A percentile compares a stretch with the other conserved stretches of the same genome.
Evolutionary conservation across 2,329 filamentous ascomycete genomes (phyloP).

Genomic region (Penicillium hesseltinei): DNA sequence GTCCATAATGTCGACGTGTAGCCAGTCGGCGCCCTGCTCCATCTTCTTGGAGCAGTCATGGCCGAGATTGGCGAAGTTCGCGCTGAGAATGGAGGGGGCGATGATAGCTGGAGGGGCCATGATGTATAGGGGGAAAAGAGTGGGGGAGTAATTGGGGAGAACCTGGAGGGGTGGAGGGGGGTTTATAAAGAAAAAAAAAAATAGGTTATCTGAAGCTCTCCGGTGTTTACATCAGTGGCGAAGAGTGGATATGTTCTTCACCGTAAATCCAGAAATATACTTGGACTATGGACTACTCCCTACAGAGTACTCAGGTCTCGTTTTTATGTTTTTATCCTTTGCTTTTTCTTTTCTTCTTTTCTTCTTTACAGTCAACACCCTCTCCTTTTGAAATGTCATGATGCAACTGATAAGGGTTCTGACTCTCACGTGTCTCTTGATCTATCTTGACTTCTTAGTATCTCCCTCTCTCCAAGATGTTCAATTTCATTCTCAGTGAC

Average conservation of each 20-base stretch:
- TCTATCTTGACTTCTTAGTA: slow-evolving; percentile 4
- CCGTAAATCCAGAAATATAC: slow-evolving; percentile 11
- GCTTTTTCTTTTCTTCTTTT: neutral
- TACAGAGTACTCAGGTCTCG: neutral
- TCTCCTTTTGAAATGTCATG: slow-evolving; percentile 3
- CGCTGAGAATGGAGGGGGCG: slow-evolving; percentile 95
- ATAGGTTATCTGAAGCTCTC: slow-evolving; percentile 10
- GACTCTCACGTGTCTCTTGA: slow-evolving; percentile 20
- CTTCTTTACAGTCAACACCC: too few relatives aligned
- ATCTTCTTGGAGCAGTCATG: slow-evolving; percentile 85
- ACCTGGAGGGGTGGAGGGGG: neutral
- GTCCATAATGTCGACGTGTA: slow-evolving; percentile 97
- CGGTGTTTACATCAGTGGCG: slow-evolving; percentile 20
- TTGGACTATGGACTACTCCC: too few relatives aligned
- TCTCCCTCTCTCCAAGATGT: neutral
- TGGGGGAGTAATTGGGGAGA: neutral
- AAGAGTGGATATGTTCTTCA: slow-evolving; percentile 22
- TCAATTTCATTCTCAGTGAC: neutral
- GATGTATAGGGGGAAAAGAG: neutral
- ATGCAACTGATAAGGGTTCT: slow-evolving; percentile 24
- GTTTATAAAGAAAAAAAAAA: slow-evolving; percentile 1
- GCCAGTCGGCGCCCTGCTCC: slow-evolving; percentile 81
- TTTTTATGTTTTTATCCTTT: neutral
- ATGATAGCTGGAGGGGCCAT: slow-evolving; percentile 91
- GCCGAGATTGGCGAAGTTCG: slow-evolving; percentile 88